phyloP scores from a whole-genome alignment of 257 asterid species.

The Primulina tabacum region DNA sequence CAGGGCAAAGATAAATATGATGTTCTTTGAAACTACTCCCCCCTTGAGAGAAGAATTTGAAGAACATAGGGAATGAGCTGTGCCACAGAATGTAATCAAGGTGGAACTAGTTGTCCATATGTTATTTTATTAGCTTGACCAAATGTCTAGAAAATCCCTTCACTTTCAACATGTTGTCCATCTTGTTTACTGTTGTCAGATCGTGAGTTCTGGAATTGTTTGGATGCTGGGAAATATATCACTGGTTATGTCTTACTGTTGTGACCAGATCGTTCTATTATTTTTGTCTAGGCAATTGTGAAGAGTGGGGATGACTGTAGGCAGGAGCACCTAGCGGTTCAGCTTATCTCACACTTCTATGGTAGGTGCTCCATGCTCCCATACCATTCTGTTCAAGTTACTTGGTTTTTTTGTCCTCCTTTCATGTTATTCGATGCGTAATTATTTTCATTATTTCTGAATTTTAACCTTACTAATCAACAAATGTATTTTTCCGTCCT shows the following conservation, averaged over 20 bases:
- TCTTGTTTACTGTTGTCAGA: slow-evolving; percentile 1
- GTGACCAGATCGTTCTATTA: slow-evolving; percentile 5
- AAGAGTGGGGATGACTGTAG: slow-evolving; percentile 49
- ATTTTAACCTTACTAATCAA: not conserved
- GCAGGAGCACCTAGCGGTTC: slow-evolving; percentile 42
- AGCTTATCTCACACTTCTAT: slow-evolving; percentile 39
- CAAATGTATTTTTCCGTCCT: not conserved
- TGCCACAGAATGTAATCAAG: not conserved
- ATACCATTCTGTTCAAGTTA: slow-evolving; percentile 5
- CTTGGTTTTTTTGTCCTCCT: not conserved
- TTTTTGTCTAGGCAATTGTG: slow-evolving; percentile 32
- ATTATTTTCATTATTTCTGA: slow-evolving; percentile 5
- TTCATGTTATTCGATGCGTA: not conserved
- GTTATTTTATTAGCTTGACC: not conserved
- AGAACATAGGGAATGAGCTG: not conserved
- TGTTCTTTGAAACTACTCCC: not conserved
- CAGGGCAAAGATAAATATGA: not conserved
- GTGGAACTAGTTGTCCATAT: not conserved
- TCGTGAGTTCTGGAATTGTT: not conserved
- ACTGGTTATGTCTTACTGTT: not conserved
- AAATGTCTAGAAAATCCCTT: not conserved
- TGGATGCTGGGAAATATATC: not conserved
- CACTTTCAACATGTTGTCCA: not conserved
- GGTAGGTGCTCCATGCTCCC: slow-evolving; percentile 23
- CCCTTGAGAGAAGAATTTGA: not conserved